Percentiles rank a stretch among this genome's conserved stretches.
These are phyloP conservation scores for Themeda triandra DNA, from an alignment of 176 grass and related monocot genomes.

Conservation along the genomic window DNA sequence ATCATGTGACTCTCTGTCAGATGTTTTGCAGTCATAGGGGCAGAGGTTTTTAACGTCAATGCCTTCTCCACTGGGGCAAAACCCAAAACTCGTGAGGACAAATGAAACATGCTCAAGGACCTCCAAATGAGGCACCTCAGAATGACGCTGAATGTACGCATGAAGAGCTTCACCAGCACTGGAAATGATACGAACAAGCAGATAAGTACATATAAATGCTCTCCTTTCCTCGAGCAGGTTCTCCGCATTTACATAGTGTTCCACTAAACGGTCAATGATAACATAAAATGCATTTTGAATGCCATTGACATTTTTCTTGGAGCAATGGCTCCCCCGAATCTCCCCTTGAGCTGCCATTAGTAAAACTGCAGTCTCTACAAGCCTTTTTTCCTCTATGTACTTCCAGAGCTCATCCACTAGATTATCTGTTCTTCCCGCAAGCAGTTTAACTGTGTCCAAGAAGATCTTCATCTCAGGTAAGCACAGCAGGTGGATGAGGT, in stretches of 20 bases:
- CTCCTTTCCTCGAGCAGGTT: too few relatives aligned
- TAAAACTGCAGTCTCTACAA: neutral
- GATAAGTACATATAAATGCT: too few relatives aligned
- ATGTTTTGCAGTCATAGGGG: too few relatives aligned
- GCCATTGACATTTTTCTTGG: neutral
- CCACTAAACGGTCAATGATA: neutral
- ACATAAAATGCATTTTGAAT: neutral
- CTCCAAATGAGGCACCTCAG: neutral
- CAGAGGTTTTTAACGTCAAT: too few relatives aligned
- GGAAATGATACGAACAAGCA: neutral
- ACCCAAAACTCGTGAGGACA: too few relatives aligned
- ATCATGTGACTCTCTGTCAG: too few relatives aligned
- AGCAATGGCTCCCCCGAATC: neutral
- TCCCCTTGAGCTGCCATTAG: neutral
- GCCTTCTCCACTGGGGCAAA: too few relatives aligned
- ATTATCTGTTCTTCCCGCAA: neutral
- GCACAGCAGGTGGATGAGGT: neutral
- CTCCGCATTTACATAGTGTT: neutral
- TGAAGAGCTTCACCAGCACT: neutral
- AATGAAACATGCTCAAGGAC: too few relatives aligned
- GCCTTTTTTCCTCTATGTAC: neutral
- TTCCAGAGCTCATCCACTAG: neutral
- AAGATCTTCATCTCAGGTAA: neutral
- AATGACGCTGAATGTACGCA: neutral
- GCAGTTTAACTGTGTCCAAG: neutral